Evolutionary conservation across 2,329 filamentous ascomycete species (phyloP).

Genomic region (Colletotrichum lupini): DNA sequence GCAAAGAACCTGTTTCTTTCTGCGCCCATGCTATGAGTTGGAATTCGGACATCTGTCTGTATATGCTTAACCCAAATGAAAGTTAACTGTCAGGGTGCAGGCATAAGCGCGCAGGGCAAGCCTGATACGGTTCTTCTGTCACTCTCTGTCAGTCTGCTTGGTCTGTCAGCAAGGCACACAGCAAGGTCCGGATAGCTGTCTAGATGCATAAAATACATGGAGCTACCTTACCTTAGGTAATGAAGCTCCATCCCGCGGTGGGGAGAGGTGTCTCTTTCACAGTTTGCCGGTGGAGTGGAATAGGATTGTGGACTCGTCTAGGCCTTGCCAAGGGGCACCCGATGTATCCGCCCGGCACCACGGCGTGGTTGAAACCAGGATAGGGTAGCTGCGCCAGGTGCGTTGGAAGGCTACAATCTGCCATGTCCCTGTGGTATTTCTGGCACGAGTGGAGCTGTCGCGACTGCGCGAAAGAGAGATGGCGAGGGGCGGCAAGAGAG

Average conservation of each 20-base stretch:
- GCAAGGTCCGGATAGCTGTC: background rate
- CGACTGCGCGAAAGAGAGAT: background rate
- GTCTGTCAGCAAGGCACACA: background rate
- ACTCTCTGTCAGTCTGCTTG: too few relatives aligned
- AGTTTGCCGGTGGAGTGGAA: conserved; percentile 6
- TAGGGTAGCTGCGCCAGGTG: background rate
- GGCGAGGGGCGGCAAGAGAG: background rate
- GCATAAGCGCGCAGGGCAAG: background rate
- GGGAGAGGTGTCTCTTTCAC: background rate
- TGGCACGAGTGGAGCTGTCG: conserved; percentile 4
- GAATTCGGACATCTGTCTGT: too few relatives aligned
- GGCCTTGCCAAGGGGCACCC: conserved; percentile 23
- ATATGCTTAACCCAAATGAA: background rate
- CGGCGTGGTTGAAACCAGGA: background rate
- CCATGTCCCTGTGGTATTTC: background rate
- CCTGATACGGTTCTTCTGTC: background rate
- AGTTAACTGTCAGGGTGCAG: background rate
- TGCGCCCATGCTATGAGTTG: background rate
- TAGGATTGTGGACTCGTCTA: conserved; percentile 11
- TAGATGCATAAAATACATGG: background rate
- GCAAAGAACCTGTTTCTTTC: background rate
- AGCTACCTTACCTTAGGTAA: background rate
- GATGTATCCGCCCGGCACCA: conserved; percentile 9
- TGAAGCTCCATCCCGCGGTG: conserved; percentile 4
- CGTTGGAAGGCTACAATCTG: background rate